phyloP scores from a whole-genome alignment of 2,329 filamentous ascomycete species.

The Myriosclerotinia duriaeana region DNA sequence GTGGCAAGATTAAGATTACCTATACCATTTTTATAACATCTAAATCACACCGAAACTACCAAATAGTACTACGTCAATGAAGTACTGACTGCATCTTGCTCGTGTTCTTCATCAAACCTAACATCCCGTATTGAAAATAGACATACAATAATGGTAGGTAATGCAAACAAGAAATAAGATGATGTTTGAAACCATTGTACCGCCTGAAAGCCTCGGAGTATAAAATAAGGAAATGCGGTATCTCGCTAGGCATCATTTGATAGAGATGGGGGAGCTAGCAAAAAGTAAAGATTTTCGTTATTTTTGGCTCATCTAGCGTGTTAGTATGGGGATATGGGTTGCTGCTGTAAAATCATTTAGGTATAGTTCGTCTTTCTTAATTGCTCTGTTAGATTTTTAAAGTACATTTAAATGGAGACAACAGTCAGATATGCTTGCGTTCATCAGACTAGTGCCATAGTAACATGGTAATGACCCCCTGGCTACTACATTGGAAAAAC shows the following conservation, averaged over 20 bases:
- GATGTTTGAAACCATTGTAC: slow-evolving; percentile 1
- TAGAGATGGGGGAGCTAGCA: slow-evolving; percentile 7
- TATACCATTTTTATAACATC: slow-evolving; percentile 20
- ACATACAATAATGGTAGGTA: slow-evolving; percentile 6
- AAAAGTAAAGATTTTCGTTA: slow-evolving; percentile 2
- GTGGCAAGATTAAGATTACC: slow-evolving; percentile 20
- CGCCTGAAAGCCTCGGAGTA: slow-evolving; percentile 12
- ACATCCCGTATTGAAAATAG: slow-evolving; percentile 8
- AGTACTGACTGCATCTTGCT: slow-evolving; percentile 19
- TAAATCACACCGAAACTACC: slow-evolving; percentile 7
- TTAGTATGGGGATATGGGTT: background rate
- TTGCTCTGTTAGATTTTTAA: background rate
- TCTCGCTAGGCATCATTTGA: background rate
- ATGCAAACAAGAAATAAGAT: slow-evolving; percentile 11
- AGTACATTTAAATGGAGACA: slow-evolving; percentile 13
- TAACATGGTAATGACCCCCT: background rate
- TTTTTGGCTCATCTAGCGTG: slow-evolving; percentile 12
- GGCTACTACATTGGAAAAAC: slow-evolving; percentile 12
- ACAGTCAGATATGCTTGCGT: slow-evolving; percentile 14
- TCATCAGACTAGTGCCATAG: slow-evolving; percentile 10
- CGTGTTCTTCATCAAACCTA: slow-evolving; percentile 19
- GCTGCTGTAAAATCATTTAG: background rate
- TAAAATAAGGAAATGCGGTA: slow-evolving; percentile 12
- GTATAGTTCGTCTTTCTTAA: slow-evolving; percentile 8
- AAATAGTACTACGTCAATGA: slow-evolving; percentile 17